Evolutionary conservation across 305 asterid genomes (phyloP).

Genomic region (Euphrasia arctica): DNA sequence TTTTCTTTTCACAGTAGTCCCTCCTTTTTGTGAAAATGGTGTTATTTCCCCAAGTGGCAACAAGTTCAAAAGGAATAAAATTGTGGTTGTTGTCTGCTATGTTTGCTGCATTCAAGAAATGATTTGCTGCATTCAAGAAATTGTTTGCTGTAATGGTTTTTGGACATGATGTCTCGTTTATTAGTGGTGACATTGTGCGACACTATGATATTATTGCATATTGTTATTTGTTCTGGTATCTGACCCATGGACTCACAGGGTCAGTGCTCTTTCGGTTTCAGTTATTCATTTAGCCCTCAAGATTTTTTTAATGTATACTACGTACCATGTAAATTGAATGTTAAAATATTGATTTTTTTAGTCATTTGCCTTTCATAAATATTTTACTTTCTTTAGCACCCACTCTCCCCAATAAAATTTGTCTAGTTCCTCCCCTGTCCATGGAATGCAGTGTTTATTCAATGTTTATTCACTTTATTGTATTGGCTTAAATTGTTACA

Average conservation of each 20-base stretch:
- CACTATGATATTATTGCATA: not conserved
- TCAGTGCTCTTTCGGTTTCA: too few relatives aligned
- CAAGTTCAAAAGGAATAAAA: slow-evolving; percentile 7
- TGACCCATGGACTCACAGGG: not conserved
- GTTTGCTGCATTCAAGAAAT: slow-evolving; percentile 7
- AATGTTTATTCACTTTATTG: not conserved
- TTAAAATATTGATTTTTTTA: too few relatives aligned
- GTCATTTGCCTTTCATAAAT: too few relatives aligned
- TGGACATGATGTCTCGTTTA: slow-evolving; percentile 4
- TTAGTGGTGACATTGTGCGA: slow-evolving; percentile 4
- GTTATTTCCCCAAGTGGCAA: not conserved
- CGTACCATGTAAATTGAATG: too few relatives aligned
- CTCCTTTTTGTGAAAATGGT: not conserved
- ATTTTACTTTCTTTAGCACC: too few relatives aligned
- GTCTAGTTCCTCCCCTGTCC: not conserved
- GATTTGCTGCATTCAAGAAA: too few relatives aligned
- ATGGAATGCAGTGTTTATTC: not conserved
- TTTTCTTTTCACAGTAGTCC: not conserved
- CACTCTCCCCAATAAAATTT: too few relatives aligned
- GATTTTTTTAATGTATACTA: too few relatives aligned
- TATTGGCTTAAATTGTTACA: not conserved
- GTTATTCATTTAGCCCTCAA: too few relatives aligned
- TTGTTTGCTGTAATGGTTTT: slow-evolving; percentile 16
- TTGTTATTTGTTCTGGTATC: not conserved
- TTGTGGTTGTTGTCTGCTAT: not conserved